Percentiles rank a stretch among this genome's conserved stretches.
Evolutionary conservation across 179 eudicot species (phyloP).

Genomic region (Silene noctiflora): DNA sequence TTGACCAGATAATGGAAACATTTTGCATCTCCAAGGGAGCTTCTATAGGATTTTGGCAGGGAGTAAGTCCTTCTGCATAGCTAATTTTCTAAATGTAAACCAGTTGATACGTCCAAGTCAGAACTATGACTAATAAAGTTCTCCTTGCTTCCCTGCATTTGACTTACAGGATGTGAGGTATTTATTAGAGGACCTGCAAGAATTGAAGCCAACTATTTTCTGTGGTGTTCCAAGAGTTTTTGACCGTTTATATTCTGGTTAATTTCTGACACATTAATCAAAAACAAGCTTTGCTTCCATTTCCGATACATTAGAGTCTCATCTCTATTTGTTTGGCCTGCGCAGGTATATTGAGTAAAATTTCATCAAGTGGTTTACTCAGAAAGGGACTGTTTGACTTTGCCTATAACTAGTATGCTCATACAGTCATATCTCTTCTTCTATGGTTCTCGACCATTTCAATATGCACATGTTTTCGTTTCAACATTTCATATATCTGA

Average conservation of each 20-base stretch:
- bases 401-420: constrained; percentile 80
- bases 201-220: constrained; percentile 77
- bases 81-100: neutral
- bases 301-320: neutral
- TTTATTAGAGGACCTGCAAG: constrained; percentile 72
- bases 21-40: constrained; percentile 66
- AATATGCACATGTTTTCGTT: neutral
- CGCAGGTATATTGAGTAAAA: constrained; percentile 72
- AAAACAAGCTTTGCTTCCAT: neutral
- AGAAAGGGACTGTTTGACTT: constrained; percentile 67
- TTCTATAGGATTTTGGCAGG: constrained; percentile 94
- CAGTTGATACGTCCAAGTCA: constrained; percentile 6
- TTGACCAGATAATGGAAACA: constrained; percentile 82
- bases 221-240: constrained; percentile 94
- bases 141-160: constrained; percentile 10
- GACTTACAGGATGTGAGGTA: constrained; percentile 68
- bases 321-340: neutral
- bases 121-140: constrained; percentile 2
- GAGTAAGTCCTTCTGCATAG: constrained; percentile 47
- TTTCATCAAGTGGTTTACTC: constrained; percentile 57
- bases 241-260: constrained; percentile 85
- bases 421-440: neutral
- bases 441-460: neutral
- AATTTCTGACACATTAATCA: neutral
- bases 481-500: constrained; percentile 6